Conservation (phyloP, 257 asterid genomes). For the Primulina huaijiensis region DNA sequence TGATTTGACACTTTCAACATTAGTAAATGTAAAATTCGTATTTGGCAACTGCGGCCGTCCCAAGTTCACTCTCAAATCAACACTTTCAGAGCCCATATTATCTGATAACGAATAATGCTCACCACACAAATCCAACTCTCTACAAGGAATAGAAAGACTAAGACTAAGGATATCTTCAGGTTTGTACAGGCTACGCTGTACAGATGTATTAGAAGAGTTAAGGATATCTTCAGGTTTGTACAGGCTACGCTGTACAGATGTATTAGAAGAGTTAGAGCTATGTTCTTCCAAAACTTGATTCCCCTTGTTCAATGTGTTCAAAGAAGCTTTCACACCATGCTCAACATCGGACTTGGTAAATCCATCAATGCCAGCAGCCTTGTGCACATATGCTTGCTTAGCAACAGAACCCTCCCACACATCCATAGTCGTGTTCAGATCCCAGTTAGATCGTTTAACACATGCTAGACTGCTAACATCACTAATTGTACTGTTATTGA, state of each 20-base stretch:
- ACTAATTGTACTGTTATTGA: constrained; percentile 24
- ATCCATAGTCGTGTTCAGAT: constrained; percentile 85
- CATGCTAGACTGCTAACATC: constrained; percentile 25
- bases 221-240: constrained; percentile 50
- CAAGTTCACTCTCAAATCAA: constrained; percentile 27
- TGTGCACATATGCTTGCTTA: constrained; percentile 33
- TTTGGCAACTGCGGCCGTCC: constrained; percentile 27
- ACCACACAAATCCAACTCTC: constrained; percentile 27
- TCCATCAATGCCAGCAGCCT: constrained; percentile 26
- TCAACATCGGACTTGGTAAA: constrained; percentile 28
- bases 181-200: constrained; percentile 30
- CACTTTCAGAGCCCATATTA: constrained; percentile 26
- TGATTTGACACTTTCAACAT: constrained; percentile 42
- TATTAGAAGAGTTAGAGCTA: constrained; percentile 30
- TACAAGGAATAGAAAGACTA: constrained; percentile 50
- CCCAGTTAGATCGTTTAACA: constrained; percentile 75
- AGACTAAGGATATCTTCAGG: constrained; percentile 58
- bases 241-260: constrained; percentile 28
- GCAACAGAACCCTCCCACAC: constrained; percentile 64
- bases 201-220: constrained; percentile 17
- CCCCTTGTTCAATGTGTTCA: constrained; percentile 41
- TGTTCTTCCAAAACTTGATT: constrained; percentile 37
- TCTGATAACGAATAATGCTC: constrained; percentile 32
- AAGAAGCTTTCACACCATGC: constrained; percentile 21
- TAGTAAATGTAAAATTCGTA: constrained; percentile 29